Percentiles rank a stretch among this genome's conserved stretches.
phyloP scores from a whole-genome alignment of 164 flowering plant species.

The grape (Vitis vinifera) region ASM3070453v1 NC_081818.1:23907501-23908000 shows the following conservation, averaged over 20 bases:
- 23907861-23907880: background rate
- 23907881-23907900: background rate
- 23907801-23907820: background rate
- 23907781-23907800: background rate
- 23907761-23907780: background rate
- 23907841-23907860: background rate
- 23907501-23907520: conserved; percentile 20
- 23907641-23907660: background rate
- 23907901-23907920: background rate
- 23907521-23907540: background rate
- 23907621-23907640: no score
- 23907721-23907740: background rate
- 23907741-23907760: background rate
- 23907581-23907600: background rate
- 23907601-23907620: no score
- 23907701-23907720: background rate
- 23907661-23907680: background rate
- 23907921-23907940: no score
- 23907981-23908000: no score
- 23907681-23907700: background rate
- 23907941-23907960: no score
- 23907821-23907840: background rate
- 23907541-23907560: background rate
- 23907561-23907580: background rate
- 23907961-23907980: no score